Conservation (phyloP, 1,284 basidiomycete genomes). For the Volvariella surrecta region DNA sequence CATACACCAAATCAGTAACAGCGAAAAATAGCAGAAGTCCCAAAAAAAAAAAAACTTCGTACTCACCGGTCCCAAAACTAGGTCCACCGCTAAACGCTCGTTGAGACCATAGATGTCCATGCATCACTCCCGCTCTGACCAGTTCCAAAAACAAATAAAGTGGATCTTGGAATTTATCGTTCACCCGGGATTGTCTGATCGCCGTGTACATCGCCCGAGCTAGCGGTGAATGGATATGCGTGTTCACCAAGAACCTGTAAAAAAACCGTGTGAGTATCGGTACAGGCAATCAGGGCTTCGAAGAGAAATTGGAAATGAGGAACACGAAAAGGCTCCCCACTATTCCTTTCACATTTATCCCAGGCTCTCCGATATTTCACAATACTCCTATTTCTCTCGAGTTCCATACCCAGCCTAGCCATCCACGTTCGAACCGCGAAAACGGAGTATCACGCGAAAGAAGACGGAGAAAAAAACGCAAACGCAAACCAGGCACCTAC, state of each 20-base stretch:
- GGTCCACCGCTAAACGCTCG: constrained; percentile 89
- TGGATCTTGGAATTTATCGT: constrained; percentile 98
- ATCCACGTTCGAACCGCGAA: constrained; percentile 2
- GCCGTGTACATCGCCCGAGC: constrained; percentile 88
- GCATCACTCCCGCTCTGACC: constrained; percentile 90
- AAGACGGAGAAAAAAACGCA: constrained; percentile 7
- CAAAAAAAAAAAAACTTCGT: constrained; percentile 12
- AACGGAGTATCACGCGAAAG: not conserved
- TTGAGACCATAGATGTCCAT: constrained; percentile 88
- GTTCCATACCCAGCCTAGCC: no score
- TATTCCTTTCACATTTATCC: no score
- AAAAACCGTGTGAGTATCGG: constrained; percentile 6
- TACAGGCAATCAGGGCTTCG: no score
- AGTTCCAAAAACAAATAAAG: constrained; percentile 91
- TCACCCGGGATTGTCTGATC: constrained; percentile 70
- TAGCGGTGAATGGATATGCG: constrained; percentile 84
- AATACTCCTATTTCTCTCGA: no score
- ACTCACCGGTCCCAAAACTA: constrained; percentile 80
- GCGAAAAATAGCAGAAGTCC: no score
- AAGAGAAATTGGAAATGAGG: no score
- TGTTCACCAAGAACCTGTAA: constrained; percentile 75
- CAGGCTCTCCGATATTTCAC: no score
- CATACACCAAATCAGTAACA: no score
- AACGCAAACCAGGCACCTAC: constrained; percentile 31
- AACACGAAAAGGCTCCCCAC: no score